phyloP scores from a whole-genome alignment of 2,329 filamentous ascomycete genomes.

The Alternaria consortialis region DNA sequence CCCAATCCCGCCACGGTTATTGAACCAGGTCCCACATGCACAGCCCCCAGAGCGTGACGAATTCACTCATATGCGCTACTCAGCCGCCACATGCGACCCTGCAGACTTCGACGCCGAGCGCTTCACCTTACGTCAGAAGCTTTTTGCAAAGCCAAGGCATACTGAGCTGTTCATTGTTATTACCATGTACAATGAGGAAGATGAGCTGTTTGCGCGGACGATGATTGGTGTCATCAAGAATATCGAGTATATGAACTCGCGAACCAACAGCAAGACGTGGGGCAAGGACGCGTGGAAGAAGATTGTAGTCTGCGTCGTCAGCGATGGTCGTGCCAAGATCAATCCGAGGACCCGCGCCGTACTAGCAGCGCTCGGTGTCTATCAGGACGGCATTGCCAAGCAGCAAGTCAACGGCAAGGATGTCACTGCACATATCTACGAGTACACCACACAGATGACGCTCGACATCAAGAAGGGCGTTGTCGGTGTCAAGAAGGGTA shows the following conservation, averaged over 20 bases:
- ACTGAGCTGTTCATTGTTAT: conserved; percentile 96
- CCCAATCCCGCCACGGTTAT: conserved; percentile 85
- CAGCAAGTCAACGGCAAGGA: conserved; percentile 97
- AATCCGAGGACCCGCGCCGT: conserved; percentile 90
- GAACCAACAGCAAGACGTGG: conserved; percentile 95
- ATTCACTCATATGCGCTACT: conserved; percentile 90
- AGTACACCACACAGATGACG: conserved; percentile 85
- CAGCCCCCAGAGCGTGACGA: conserved; percentile 81
- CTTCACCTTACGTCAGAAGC: conserved; percentile 88
- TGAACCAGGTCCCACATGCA: conserved; percentile 88
- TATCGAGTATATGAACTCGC: conserved; percentile 96
- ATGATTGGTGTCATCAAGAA: conserved; percentile 99
- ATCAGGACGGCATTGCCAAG: conserved; percentile 98
- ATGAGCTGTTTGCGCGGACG: conserved; percentile 92
- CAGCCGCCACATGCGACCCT: conserved; percentile 93
- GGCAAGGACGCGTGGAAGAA: conserved; percentile 99
- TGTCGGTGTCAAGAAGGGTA: conserved; percentile 81
- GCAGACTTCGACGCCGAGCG: conserved; percentile 86
- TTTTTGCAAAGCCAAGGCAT: conserved; percentile 91
- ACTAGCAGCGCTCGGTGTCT: conserved; percentile 91
- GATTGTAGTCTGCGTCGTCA: conserved; percentile 97
- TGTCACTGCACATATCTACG: conserved; percentile 97
- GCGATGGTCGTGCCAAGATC: conserved; percentile 96
- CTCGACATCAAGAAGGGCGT: conserved; percentile 90
- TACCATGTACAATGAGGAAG: conserved; percentile 99